Evolutionary conservation across 1,284 basidiomycete species (phyloP), one percentile per base, ranked within the genome.

Genomic region (Malassezia yamatoensis): DNA sequence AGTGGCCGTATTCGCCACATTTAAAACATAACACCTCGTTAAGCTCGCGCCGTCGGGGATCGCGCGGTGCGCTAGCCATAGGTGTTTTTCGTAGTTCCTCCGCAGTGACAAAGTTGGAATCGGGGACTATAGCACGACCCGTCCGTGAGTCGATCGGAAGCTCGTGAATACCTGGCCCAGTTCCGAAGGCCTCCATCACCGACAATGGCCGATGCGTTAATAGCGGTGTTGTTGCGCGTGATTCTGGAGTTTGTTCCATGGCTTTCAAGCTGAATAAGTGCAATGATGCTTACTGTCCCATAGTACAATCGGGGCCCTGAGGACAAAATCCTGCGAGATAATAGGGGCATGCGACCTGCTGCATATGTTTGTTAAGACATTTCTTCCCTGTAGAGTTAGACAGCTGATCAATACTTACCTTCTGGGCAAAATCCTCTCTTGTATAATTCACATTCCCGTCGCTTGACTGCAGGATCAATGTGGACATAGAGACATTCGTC

Each of bases 401-500:
- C 13, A 32, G 24, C 24, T 29, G 3, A 29, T 29, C 24, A 11
- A 15, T 10, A 53, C 63, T 53, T 51, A 65, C 66, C 71, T 41
- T 64, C 63, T 1, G 64, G 63, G 76, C 94, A 99, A 75, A 98
- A 99, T 0, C 94, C 94, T 59, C 94, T 80, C 62, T 87, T 86
- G 76, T 94, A 98, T 75, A 91, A 88, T 46, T 90, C 89, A 74
- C 94, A 99, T 74, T 96, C 90, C 36, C 72, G 60, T 15, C 75
- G 62, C 24, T 90, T 85, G 67, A 85, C 84, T 59, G 87, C 82
- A 72, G 93, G 88, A 67, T 89, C 90, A n/a, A 91, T 89, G 77
- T 99, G 94, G 21, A 89, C 86, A 75, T 98, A 98, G 64, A 99
- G 80, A 76, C 94, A 99, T 77, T 98, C 94, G 68, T 96, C 94